phyloP scores from a whole-genome alignment of 306 rosid genomes.

The Cicer judaicum region DNA sequence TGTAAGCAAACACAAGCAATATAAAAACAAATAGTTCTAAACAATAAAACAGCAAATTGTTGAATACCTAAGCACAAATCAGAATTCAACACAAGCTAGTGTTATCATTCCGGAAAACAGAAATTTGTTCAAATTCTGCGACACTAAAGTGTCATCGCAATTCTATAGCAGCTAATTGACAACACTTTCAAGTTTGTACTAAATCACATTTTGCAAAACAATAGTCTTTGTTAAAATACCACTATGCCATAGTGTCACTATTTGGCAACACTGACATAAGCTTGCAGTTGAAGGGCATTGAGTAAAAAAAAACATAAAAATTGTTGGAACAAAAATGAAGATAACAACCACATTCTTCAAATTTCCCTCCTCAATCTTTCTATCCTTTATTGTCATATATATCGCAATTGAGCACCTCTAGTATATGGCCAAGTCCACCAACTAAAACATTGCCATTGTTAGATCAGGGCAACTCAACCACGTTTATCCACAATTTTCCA shows the following conservation, averaged over 20 bases:
- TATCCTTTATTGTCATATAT: constrained; percentile 21
- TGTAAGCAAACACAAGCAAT: constrained; percentile 21
- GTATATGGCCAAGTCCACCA: not conserved
- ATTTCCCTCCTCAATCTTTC: not conserved
- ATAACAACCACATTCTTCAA: constrained; percentile 8
- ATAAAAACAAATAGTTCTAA: not conserved
- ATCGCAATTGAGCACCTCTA: constrained; percentile 20
- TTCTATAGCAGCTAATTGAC: not conserved
- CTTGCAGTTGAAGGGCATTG: constrained; percentile 9
- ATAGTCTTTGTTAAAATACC: not conserved
- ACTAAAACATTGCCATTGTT: not conserved
- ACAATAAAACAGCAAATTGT: not conserved
- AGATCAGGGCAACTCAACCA: not conserved
- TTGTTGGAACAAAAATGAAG: constrained; percentile 3
- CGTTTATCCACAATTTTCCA: not conserved
- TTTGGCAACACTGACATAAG: not conserved
- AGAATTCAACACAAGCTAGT: constrained; percentile 2
- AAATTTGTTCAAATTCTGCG: not conserved
- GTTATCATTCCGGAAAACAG: not conserved
- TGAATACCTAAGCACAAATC: constrained; percentile 15
- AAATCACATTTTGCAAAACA: not conserved
- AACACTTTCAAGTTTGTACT: not conserved
- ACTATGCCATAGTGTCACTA: not conserved
- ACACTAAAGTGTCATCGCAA: too few species aligned
- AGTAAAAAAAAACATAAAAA: not conserved